Evolutionary conservation across 768 basidiomycete genomes (phyloP).

Genomic region (Tulasnella sp.): DNA sequence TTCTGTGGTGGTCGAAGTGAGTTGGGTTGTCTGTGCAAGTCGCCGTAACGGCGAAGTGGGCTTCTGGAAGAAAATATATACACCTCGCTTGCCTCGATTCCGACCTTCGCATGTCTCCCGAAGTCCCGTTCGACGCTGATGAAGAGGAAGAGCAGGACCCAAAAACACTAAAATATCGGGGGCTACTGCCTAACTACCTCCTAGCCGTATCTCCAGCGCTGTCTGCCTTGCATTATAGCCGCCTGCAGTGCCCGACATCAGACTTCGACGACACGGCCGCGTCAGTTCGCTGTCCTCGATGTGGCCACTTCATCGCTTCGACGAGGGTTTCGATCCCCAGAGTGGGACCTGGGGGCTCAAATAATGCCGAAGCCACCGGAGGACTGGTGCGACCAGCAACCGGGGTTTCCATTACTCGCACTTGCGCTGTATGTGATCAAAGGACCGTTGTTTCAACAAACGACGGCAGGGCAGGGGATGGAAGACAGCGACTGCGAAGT

Average conservation of each 20-base stretch:
- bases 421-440: neutral
- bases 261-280: neutral
- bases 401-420: neutral
- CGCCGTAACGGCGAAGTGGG: neutral
- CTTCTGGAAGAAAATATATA: neutral
- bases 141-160: neutral
- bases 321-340: neutral
- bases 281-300: conserved; percentile 3
- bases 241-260: neutral
- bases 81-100: neutral
- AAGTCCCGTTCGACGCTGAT: neutral
- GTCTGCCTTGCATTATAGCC: conserved; percentile 1
- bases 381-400: neutral
- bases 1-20: neutral
- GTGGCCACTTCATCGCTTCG: conserved; percentile 10
- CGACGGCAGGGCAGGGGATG: neutral
- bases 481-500: neutral
- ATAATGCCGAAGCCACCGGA: neutral
- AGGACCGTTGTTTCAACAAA: neutral
- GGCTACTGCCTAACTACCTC: neutral
- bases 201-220: neutral
- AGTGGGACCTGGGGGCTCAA: neutral
- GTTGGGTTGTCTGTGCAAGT: neutral
- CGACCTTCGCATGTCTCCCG: neutral
- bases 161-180: conserved; percentile 3